phyloP scores from a whole-genome alignment of 2,329 filamentous ascomycete species.

The Aspergillus quadrilineatus region DNA sequence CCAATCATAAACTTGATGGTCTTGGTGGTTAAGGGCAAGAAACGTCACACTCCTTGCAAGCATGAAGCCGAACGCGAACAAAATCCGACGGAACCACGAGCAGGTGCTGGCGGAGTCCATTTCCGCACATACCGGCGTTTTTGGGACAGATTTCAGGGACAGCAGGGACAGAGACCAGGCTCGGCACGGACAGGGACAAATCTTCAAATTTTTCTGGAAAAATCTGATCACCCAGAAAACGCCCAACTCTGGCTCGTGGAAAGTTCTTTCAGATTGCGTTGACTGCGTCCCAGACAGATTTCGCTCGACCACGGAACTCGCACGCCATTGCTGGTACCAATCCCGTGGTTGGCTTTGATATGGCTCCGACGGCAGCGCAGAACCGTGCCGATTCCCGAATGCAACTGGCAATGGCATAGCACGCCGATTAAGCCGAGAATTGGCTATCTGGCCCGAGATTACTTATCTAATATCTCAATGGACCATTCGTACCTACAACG shows the following conservation, averaged over 20 bases:
- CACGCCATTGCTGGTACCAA: not conserved
- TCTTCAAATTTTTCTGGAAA: not conserved
- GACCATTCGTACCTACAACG: not conserved
- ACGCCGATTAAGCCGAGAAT: not conserved
- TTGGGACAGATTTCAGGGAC: not conserved
- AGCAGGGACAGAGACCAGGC: not conserved
- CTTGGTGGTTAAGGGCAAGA: no score
- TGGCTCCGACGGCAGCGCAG: not conserved
- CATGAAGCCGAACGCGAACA: not conserved
- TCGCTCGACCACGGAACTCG: not conserved
- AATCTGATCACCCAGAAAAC: not conserved
- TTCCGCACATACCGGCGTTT: not conserved
- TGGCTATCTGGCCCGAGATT: not conserved
- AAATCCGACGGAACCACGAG: not conserved
- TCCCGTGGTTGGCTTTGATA: not conserved
- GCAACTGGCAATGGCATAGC: not conserved
- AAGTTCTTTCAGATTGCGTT: not conserved
- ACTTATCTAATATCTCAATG: not conserved
- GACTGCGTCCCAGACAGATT: not conserved
- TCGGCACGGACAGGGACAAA: not conserved
- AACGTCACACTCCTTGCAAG: no score
- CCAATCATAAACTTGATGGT: no score
- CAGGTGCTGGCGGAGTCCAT: not conserved
- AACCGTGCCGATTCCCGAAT: conserved; percentile 27
- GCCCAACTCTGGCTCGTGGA: not conserved